Base-by-base conservation (phyloP, 2,329 filamentous ascomycete species). In the Stachybotrys chlorohalonatus region DNA sequence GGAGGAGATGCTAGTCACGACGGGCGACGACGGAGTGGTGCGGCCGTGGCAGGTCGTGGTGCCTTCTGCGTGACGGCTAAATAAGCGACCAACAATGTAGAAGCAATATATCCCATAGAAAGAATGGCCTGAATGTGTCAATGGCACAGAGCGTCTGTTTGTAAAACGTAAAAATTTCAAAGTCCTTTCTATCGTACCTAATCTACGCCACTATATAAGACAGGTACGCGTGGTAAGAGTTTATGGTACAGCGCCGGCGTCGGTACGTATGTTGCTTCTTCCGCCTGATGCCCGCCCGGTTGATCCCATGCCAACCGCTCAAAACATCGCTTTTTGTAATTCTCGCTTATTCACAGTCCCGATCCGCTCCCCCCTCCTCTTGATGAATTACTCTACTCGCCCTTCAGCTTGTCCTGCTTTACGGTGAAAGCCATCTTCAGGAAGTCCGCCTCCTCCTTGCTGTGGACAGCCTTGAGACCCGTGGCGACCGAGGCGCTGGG, bases 401-500 rank as follows among this genome's bases (percentile, higher is more conserved):
- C 84, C 77, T 86, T 86, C 54, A 86, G 76, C 75, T 86, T 86
- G 64, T 86, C 83, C 72, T 86, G 83, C 64, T 75, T 83, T 47
- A 86, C 82, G 11, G 73, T 75, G 63, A 86, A 85, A 54, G 84
- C 84, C 72, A 74, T 78, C 67, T 85, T 75, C 61, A 93, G 74
- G 63, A 99, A 73, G 51, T 94, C 90, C 70, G 89, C 81, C 81
- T 97, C 94, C 78, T 99, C 94, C 82, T 93, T 95, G 74, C 85
- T 76, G 74, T 99, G 94, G 54, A 81, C 84, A 49, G 80, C 76
- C 85, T 99, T 99, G 68, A 94, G 76, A 72, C 94, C 94, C 54
- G 93, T 96, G 45, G 94, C 94, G 31, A 97, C 93, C 60, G 87
- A 93, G 15, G 94, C 93, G 67, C 90, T 96, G 45, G 93, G 93